A percentile compares a stretch with the other conserved stretches of the same genome.
phyloP scores from a whole-genome alignment of 2,329 filamentous ascomycete genomes.

The Fusarium humuli region DNA sequence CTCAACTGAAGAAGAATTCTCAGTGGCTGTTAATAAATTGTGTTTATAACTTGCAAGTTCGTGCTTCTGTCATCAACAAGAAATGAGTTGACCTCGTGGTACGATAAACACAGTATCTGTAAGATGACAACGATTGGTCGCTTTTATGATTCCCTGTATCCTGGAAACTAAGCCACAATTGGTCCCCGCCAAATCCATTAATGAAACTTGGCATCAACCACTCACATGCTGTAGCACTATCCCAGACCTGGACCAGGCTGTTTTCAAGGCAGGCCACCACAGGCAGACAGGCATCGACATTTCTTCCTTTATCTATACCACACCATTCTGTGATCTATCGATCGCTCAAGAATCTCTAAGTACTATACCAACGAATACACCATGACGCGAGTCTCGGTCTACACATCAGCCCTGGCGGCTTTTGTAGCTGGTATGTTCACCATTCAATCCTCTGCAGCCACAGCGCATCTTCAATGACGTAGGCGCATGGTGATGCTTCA shows the following conservation, averaged over 20 bases:
- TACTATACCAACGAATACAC: conserved; percentile 15
- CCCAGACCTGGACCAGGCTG: conserved; percentile 22
- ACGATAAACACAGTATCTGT: background rate
- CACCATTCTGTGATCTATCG: background rate
- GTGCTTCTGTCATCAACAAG: background rate
- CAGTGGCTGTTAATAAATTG: background rate
- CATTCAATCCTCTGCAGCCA: conserved; percentile 4
- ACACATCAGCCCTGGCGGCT: conserved; percentile 56
- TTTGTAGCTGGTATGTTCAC: conserved; percentile 57
- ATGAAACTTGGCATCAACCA: conserved; percentile 42
- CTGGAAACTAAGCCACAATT: conserved; percentile 24
- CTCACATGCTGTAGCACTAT: conserved; percentile 31
- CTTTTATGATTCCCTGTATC: background rate
- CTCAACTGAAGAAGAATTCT: background rate
- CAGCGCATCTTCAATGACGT: conserved; percentile 43
- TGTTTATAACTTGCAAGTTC: background rate
- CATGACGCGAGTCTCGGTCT: conserved; percentile 60
- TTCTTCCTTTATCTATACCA: conserved; percentile 30
- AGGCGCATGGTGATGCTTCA: background rate
- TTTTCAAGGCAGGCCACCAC: conserved; percentile 33
- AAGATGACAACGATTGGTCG: conserved; percentile 2
- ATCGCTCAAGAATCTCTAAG: background rate
- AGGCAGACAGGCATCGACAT: conserved; percentile 40
- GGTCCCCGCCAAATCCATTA: conserved; percentile 21
- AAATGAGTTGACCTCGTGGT: background rate